Conservation (phyloP, 179 eudicot species). For the Nepenthes alata region DNA sequence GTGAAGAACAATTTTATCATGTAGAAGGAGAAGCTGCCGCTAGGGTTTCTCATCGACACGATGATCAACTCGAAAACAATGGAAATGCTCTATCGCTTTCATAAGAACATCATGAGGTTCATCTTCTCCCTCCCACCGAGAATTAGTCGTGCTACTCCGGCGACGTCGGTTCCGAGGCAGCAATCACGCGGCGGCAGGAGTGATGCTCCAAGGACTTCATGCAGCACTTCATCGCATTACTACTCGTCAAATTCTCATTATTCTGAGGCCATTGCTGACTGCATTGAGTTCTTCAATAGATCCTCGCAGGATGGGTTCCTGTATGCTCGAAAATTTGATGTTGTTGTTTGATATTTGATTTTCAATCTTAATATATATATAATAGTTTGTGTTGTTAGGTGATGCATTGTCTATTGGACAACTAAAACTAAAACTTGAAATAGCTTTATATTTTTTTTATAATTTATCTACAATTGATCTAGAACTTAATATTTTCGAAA, state of each 20-base stretch:
- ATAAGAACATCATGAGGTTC: constrained; percentile 20
- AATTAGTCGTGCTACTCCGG: background rate
- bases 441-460: too few relatives aligned
- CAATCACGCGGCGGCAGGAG: constrained; percentile 13
- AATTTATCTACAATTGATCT: too few relatives aligned
- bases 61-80: constrained; percentile 5
- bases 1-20: too few relatives aligned
- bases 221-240: constrained; percentile 11
- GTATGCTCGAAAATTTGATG: background rate
- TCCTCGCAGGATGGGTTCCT: constrained; percentile 9
- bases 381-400: too few relatives aligned
- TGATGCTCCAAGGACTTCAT: constrained; percentile 27
- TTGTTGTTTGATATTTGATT: background rate
- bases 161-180: constrained; percentile 3
- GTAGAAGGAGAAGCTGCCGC: too few relatives aligned
- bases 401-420: too few relatives aligned
- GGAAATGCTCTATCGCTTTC: constrained; percentile 27
- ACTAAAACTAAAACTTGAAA: too few relatives aligned
- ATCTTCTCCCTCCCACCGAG: constrained; percentile 15
- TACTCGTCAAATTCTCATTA: constrained; percentile 26
- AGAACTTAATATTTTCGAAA: too few relatives aligned
- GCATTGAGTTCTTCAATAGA: constrained; percentile 37
- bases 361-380: too few relatives aligned
- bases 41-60: too few relatives aligned
- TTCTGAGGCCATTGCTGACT: constrained; percentile 34